A percentile compares a stretch with the other conserved stretches of the same genome.
These are phyloP conservation scores for Rhododendron kiyosumense DNA, from an alignment of 148 eudicot genomes.

Conservation along the genomic window DNA sequence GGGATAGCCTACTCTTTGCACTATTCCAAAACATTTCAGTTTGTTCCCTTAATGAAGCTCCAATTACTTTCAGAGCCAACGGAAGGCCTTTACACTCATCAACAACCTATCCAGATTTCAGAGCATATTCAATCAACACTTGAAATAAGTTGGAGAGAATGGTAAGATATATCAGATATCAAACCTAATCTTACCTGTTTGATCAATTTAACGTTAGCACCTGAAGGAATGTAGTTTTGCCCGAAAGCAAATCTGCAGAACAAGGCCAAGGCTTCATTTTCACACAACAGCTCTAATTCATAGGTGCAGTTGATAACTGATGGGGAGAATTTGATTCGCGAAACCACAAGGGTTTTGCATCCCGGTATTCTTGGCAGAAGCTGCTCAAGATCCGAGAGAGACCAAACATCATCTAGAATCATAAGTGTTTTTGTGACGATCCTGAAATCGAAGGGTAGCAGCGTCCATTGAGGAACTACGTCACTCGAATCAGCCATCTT, in stretches of 20 bases:
- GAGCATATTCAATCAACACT: slow-evolving; percentile 12
- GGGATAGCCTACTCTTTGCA: slow-evolving; percentile 60
- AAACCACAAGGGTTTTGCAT: slow-evolving; percentile 70
- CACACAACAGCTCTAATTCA: slow-evolving; percentile 57
- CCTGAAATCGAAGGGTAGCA: slow-evolving; percentile 22
- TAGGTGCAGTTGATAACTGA: slow-evolving; percentile 44
- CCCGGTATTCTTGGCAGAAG: slow-evolving; percentile 51
- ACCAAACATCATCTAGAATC: slow-evolving; percentile 90
- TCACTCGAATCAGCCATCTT: slow-evolving; percentile 20
- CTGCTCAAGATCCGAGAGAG: slow-evolving; percentile 53
- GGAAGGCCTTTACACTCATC: slow-evolving; percentile 84
- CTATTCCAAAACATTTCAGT: slow-evolving; percentile 65
- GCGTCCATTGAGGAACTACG: slow-evolving; percentile 31
- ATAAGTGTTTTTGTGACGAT: slow-evolving; percentile 31
- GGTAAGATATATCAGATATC: background rate
- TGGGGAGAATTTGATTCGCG: slow-evolving; percentile 55
- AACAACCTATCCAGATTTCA: slow-evolving; percentile 43
- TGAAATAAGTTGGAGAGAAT: background rate
- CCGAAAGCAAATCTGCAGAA: slow-evolving; percentile 77
- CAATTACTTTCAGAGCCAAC: slow-evolving; percentile 79
- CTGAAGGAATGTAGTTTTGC: slow-evolving; percentile 39
- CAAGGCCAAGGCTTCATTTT: slow-evolving; percentile 60
- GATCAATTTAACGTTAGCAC: slow-evolving; percentile 43
- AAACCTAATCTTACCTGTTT: slow-evolving; percentile 37
- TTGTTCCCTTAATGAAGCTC: slow-evolving; percentile 72